Percentiles rank a stretch among this genome's conserved stretches.
Conservation (phyloP, 306 rosid genomes). For the Cucurbita moschata region DNA sequence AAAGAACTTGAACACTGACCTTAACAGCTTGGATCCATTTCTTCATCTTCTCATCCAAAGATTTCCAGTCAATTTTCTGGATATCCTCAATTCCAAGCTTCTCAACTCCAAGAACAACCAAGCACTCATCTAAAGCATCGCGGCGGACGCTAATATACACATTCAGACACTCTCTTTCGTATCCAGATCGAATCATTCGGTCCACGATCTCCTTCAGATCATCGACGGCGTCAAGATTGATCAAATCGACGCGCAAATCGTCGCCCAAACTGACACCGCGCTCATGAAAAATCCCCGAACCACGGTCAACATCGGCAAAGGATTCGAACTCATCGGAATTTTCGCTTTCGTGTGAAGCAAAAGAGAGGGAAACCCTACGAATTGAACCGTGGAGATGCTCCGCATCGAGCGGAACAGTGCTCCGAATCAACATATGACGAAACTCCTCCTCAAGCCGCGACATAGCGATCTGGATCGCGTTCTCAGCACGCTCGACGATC, state of each 20-base stretch:
- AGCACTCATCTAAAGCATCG: constrained; percentile 74
- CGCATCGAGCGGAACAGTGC: constrained; percentile 59
- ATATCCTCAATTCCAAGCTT: constrained; percentile 83
- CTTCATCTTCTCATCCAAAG: constrained; percentile 92
- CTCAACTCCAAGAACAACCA: constrained; percentile 67
- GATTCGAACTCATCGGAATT: constrained; percentile 47
- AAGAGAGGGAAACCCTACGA: constrained; percentile 50
- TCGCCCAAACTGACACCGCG: constrained; percentile 71
- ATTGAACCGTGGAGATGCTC: constrained; percentile 57
- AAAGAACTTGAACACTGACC: constrained; percentile 41
- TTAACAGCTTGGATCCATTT: constrained; percentile 88
- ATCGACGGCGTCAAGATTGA: constrained; percentile 47
- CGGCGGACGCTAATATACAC: constrained; percentile 74
- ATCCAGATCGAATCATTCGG: constrained; percentile 78
- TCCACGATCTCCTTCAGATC: constrained; percentile 67
- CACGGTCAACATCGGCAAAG: constrained; percentile 43
- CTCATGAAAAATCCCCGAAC: constrained; percentile 46
- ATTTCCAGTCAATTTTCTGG: constrained; percentile 66
- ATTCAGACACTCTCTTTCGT: constrained; percentile 79
- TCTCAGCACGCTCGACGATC: constrained; percentile 64
- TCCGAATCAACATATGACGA: constrained; percentile 55
- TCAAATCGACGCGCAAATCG: constrained; percentile 56
- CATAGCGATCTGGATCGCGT: constrained; percentile 89
- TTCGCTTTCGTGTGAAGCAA: constrained; percentile 42
- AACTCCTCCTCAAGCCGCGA: constrained; percentile 81